Conservation (phyloP, 1,284 basidiomycete species). For the Austroboletus novae-zelandiae region DNA sequence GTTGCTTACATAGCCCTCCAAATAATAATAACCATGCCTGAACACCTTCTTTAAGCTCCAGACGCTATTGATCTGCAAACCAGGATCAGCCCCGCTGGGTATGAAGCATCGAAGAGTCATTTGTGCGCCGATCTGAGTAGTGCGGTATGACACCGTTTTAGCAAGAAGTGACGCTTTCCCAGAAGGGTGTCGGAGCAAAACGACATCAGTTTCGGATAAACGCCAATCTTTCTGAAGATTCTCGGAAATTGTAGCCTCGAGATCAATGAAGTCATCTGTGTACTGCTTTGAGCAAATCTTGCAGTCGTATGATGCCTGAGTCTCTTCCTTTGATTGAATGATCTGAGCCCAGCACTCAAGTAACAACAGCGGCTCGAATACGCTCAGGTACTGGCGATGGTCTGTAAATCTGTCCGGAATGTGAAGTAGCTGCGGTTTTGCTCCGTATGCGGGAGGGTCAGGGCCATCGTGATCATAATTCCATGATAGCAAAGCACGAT, state of each 20-base stretch:
- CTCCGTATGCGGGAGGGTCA: slow-evolving; percentile 50
- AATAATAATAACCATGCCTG: slow-evolving; percentile 50
- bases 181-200: slow-evolving; percentile 60
- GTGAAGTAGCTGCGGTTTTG: slow-evolving; percentile 34
- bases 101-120: slow-evolving; percentile 50
- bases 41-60: slow-evolving; percentile 85
- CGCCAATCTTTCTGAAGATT: slow-evolving; percentile 67
- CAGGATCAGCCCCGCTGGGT: slow-evolving; percentile 46
- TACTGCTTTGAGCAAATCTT: slow-evolving; percentile 63
- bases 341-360: slow-evolving; percentile 95
- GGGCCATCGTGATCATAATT: slow-evolving; percentile 71
- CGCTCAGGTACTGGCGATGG: slow-evolving; percentile 67
- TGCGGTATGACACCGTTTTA: slow-evolving; percentile 74
- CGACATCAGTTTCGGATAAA: slow-evolving; percentile 77
- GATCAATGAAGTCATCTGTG: slow-evolving; percentile 69
- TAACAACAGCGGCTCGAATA: slow-evolving; percentile 87
- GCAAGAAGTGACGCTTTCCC: slow-evolving; percentile 61
- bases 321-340: slow-evolving; percentile 69
- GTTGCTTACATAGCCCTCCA: not conserved
- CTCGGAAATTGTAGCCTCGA: slow-evolving; percentile 64
- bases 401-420: slow-evolving; percentile 71
- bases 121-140: slow-evolving; percentile 49
- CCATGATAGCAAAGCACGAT: slow-evolving; percentile 86
- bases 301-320: slow-evolving; percentile 51
- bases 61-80: slow-evolving; percentile 58